Conservation (phyloP, 148 eudicot species). For the Simmondsia chinensis region DNA sequence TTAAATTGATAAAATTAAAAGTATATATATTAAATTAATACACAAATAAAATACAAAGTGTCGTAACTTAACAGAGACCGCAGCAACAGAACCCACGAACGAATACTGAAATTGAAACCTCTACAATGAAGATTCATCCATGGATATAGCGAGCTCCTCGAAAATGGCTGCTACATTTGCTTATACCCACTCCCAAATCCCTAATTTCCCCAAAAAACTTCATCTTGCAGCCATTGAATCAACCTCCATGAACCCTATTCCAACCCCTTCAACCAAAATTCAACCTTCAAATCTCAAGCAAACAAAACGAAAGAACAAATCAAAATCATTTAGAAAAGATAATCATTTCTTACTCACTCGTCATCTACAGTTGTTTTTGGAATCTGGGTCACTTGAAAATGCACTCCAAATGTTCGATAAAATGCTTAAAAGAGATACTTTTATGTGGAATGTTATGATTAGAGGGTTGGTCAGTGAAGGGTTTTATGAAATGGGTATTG, state of each 20-base stretch:
- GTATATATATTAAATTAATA: too few relatives aligned
- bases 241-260: neutral
- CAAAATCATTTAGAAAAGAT: slow-evolving; percentile 2
- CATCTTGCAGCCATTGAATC: neutral
- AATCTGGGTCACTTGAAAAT: slow-evolving; percentile 38
- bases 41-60: too few relatives aligned
- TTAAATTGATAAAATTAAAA: too few relatives aligned
- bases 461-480: slow-evolving; percentile 42
- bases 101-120: too few relatives aligned
- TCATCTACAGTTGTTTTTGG: slow-evolving; percentile 9
- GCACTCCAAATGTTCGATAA: slow-evolving; percentile 73
- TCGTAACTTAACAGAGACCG: too few relatives aligned
- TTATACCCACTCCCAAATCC: slow-evolving; percentile 3
- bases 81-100: too few relatives aligned
- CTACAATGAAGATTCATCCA: too few relatives aligned
- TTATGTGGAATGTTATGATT: slow-evolving; percentile 58
- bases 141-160: too few relatives aligned
- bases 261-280: neutral
- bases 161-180: slow-evolving; percentile 17
- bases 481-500: slow-evolving; percentile 29
- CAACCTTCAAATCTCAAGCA: slow-evolving; percentile 1
- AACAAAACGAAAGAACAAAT: slow-evolving; percentile 4
- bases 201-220: neutral
- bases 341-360: slow-evolving; percentile 6
- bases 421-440: slow-evolving; percentile 39